These are phyloP conservation scores for Kalmusia sp. DNA, from an alignment of 2,329 filamentous ascomycete species.

Conservation along the genomic window DNA sequence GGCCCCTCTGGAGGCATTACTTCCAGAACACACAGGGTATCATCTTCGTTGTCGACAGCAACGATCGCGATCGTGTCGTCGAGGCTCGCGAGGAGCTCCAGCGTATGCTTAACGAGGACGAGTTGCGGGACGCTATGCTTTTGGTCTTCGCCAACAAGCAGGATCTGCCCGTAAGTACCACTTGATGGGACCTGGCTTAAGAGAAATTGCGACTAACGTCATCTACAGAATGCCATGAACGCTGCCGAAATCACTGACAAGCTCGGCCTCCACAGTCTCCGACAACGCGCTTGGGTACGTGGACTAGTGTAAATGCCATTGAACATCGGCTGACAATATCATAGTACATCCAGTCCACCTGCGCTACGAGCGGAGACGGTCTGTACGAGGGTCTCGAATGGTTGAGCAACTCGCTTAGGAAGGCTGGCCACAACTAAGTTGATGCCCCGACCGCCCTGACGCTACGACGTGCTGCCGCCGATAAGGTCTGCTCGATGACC, in stretches of 20 bases:
- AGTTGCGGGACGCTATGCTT: constrained; percentile 94
- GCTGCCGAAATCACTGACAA: constrained; percentile 99
- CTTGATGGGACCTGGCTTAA: constrained; percentile 1
- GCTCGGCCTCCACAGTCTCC: constrained; percentile 98
- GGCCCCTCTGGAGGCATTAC: constrained; percentile 97
- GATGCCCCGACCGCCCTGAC: constrained; percentile 16
- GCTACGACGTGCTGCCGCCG: constrained; percentile 26
- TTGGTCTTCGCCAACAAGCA: constrained; percentile 99
- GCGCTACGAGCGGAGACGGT: constrained; percentile 98
- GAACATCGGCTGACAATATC: constrained; percentile 26
- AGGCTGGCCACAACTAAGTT: constrained; percentile 58
- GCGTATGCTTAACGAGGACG: constrained; percentile 96
- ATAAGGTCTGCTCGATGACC: constrained; percentile 31
- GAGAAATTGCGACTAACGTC: constrained; percentile 19
- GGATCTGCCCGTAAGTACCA: constrained; percentile 79
- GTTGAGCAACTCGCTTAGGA: constrained; percentile 62
- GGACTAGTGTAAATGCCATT: constrained; percentile 37
- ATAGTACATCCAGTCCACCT: constrained; percentile 98
- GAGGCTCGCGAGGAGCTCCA: constrained; percentile 94
- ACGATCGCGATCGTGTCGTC: constrained; percentile 87
- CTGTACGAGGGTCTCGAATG: constrained; percentile 94
- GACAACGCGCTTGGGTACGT: constrained; percentile 98
- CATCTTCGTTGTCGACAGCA: constrained; percentile 98
- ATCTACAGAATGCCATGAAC: constrained; percentile 92
- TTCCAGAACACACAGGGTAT: constrained; percentile 95